Evolutionary conservation across 2,329 filamentous ascomycete genomes (phyloP).

Genomic region (Gnomoniopsis smithogilvyi): DNA sequence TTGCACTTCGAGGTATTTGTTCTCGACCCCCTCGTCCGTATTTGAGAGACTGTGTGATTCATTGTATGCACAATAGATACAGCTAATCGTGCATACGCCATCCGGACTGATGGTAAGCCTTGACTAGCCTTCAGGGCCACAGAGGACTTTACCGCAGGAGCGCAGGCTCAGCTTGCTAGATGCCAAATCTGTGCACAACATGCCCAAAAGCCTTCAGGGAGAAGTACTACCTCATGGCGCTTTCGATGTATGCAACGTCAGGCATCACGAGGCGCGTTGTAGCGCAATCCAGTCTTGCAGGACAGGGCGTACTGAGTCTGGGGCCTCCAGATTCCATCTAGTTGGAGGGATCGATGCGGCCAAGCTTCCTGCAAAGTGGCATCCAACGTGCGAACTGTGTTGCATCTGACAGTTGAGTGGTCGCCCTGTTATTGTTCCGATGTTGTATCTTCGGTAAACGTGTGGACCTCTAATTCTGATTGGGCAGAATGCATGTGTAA

Average conservation of each 20-base stretch:
- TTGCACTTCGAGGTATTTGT: not conserved
- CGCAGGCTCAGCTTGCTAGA: not conserved
- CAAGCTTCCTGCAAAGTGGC: not conserved
- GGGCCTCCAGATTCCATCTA: not conserved
- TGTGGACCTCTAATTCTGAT: not conserved
- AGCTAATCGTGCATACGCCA: not conserved
- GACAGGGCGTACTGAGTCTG: not conserved
- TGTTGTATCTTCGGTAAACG: not conserved
- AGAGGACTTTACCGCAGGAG: not conserved
- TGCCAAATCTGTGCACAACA: not conserved
- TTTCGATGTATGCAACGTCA: not conserved
- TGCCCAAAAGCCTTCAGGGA: not conserved
- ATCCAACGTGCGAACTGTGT: not conserved
- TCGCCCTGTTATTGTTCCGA: not conserved
- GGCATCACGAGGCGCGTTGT: slow-evolving; percentile 5
- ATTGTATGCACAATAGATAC: not conserved
- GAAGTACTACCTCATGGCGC: not conserved
- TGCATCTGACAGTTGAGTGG: not conserved
- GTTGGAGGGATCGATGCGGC: not conserved
- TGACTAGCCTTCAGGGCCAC: not conserved
- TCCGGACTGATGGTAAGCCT: not conserved
- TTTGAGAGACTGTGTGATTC: too few relatives aligned
- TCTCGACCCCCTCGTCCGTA: not conserved
- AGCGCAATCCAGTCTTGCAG: not conserved
- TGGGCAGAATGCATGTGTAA: not conserved